These are phyloP conservation scores for Thraustotheca clavata DNA, from an alignment of 352 stramenopile genomes.

Conservation along the genomic window DNA sequence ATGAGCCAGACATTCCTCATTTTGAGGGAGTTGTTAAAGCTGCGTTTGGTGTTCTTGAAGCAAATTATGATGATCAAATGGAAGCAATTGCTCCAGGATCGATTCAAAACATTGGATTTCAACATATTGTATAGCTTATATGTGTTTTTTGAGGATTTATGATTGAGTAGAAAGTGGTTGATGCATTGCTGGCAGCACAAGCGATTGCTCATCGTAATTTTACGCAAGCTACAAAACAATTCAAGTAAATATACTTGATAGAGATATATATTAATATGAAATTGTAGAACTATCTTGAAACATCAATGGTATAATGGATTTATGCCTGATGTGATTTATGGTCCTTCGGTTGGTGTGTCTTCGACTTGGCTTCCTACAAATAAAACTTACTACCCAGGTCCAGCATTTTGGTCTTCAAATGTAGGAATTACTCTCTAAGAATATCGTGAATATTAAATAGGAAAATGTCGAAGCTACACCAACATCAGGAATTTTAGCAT, in stretches of 20 bases:
- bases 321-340: constrained; percentile 69
- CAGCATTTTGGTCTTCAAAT: constrained; percentile 44
- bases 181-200: constrained; percentile 69
- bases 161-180: constrained; percentile 45
- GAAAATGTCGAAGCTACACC: not conserved
- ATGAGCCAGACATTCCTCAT: not conserved
- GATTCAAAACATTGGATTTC: constrained; percentile 47
- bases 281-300: constrained; percentile 37
- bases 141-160: not conserved
- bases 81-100: constrained; percentile 52
- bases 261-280: not conserved
- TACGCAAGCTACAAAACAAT: constrained; percentile 40
- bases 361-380: constrained; percentile 50
- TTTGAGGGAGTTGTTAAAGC: constrained; percentile 33
- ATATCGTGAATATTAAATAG: not conserved
- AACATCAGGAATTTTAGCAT: constrained; percentile 54
- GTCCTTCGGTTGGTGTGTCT: constrained; percentile 44
- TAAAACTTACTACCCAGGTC: constrained; percentile 69
- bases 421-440: not conserved
- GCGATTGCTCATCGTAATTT: constrained; percentile 75
- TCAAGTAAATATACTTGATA: constrained; percentile 30
- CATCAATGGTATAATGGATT: constrained; percentile 47
- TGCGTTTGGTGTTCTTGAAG: constrained; percentile 32
- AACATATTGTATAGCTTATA: constrained; percentile 47
- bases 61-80: constrained; percentile 56